A percentile compares a stretch with the other conserved stretches of the same genome.
Evolutionary conservation across 106 monocot species (phyloP).

Genomic region (Allium cepa): DNA sequence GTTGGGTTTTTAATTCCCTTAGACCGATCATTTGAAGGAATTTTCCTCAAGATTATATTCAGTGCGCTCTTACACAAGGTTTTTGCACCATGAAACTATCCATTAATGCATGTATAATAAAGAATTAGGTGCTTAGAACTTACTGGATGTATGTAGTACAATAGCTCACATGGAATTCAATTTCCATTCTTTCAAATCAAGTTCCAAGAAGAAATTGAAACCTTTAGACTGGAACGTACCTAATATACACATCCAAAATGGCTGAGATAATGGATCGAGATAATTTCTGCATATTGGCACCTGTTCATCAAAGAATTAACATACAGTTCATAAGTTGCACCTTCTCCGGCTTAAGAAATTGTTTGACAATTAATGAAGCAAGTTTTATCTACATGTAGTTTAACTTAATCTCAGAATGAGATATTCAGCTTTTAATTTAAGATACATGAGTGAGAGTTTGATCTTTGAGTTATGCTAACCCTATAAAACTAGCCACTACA

Average conservation of each 20-base stretch:
- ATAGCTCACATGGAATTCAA: conserved; percentile 29
- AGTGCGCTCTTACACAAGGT: no score
- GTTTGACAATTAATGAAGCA: no score
- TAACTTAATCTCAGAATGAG: neutral
- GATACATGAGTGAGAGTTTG: conserved; percentile 11
- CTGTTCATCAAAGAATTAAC: neutral
- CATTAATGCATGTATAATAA: no score
- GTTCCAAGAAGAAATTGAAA: conserved; percentile 25
- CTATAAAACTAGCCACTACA: conserved; percentile 22
- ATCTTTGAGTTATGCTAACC: conserved; percentile 8
- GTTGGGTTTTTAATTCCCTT: no score
- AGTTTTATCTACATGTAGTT: neutral
- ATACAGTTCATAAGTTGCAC: neutral
- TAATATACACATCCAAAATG: conserved; percentile 52
- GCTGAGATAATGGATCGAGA: conserved; percentile 28
- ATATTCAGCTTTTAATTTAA: neutral
- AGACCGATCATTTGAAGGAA: no score
- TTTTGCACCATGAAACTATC: no score
- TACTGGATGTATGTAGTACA: conserved; percentile 33
- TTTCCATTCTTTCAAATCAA: conserved; percentile 29
- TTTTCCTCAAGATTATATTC: no score
- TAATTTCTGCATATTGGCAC: conserved; percentile 29
- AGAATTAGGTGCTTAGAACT: no score
- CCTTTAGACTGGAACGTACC: conserved; percentile 28
- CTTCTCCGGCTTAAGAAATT: no score